phyloP scores from a whole-genome alignment of 108 stramenopile genomes.

The Cyclotella atomus region DNA sequence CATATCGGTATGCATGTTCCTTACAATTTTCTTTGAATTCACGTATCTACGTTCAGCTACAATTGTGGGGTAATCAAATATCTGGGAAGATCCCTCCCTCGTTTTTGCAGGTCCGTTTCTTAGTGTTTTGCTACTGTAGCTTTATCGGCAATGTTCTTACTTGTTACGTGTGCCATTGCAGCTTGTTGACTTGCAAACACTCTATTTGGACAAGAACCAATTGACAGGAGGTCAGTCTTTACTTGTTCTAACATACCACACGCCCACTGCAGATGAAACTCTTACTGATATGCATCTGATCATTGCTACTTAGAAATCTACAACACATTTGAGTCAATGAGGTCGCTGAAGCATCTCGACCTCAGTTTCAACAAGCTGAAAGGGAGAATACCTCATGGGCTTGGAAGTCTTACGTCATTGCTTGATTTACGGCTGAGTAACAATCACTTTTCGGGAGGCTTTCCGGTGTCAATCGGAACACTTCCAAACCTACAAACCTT shows the following conservation, averaged over 20 bases:
- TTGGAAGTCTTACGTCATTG: conserved; percentile 45
- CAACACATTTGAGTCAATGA: background rate
- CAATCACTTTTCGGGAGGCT: conserved; percentile 46
- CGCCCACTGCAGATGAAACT: conserved; percentile 16
- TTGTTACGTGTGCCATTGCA: conserved; percentile 1
- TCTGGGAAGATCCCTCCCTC: conserved; percentile 50
- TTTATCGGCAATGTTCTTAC: background rate
- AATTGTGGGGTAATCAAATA: conserved; percentile 54
- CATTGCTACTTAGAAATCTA: background rate
- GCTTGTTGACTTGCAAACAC: conserved; percentile 45
- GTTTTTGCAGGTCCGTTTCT: background rate
- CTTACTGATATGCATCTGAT: background rate
- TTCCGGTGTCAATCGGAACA: conserved; percentile 31
- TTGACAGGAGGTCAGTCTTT: conserved; percentile 20
- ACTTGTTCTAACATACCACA: no score
- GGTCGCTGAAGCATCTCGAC: conserved; percentile 28
- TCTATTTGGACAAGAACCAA: conserved; percentile 51
- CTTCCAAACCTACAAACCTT: conserved; percentile 40
- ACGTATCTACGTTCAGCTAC: conserved; percentile 23
- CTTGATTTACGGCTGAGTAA: conserved; percentile 37
- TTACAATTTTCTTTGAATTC: conserved; percentile 14
- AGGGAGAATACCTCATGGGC: conserved; percentile 50
- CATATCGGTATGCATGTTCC: background rate
- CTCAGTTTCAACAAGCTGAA: conserved; percentile 44
- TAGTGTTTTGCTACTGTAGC: background rate